phyloP scores from a whole-genome alignment of 305 asterid species.

The Fraxinus paxiana region DNA sequence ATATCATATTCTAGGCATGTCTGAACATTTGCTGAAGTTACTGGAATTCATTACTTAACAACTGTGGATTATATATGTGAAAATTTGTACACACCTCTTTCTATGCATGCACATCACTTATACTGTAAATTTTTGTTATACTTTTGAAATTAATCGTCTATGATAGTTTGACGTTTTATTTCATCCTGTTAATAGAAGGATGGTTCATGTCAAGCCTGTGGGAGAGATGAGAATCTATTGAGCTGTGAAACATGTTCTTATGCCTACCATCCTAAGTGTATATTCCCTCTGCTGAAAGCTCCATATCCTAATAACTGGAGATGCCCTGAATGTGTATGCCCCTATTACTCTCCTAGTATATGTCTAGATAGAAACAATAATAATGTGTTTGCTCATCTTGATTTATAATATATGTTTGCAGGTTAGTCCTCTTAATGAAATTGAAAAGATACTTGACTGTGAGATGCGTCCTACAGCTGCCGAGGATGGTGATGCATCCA shows the following conservation, averaged over 20 bases:
- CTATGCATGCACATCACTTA: background rate
- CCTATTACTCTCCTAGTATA: conserved; percentile 16
- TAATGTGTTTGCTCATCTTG: conserved; percentile 15
- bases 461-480: conserved; percentile 81
- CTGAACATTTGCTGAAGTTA: background rate
- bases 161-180: background rate
- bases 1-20: background rate
- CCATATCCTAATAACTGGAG: conserved; percentile 76
- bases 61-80: background rate
- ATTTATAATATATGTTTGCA: conserved; percentile 32
- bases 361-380: conserved; percentile 4
- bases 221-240: conserved; percentile 52
- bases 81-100: background rate
- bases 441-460: conserved; percentile 83
- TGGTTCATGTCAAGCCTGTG: conserved; percentile 79
- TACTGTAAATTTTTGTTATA: background rate
- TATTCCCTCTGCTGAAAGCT: conserved; percentile 59
- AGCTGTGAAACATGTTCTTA: conserved; percentile 79
- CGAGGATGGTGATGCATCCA: conserved; percentile 58
- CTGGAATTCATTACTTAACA: background rate
- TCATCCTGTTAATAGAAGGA: conserved; percentile 53
- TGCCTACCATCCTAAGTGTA: conserved; percentile 76
- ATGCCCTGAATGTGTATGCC: conserved; percentile 95
- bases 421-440: conserved; percentile 81
- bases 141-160: background rate